Conservation (phyloP, 1,284 basidiomycete species). For the Apiotrichum montevideense region DNA sequence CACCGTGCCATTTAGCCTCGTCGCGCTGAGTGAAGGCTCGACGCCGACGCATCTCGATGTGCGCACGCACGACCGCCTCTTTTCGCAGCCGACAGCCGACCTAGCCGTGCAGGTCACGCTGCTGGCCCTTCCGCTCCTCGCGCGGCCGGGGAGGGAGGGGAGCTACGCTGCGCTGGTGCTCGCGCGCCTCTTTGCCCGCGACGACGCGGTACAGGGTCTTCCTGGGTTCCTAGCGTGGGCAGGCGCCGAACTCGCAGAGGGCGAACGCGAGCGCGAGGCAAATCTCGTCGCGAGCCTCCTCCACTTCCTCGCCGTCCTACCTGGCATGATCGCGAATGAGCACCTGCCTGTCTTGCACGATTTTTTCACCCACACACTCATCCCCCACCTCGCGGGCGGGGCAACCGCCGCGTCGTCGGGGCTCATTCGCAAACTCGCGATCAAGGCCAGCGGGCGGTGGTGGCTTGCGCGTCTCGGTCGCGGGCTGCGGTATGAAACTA, state of each 20-base stretch:
- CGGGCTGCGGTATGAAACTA: constrained; percentile 15
- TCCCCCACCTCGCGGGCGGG: constrained; percentile 37
- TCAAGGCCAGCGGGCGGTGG: constrained; percentile 44
- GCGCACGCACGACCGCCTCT: constrained; percentile 63
- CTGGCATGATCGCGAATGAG: constrained; percentile 26
- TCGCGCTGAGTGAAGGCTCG: constrained; percentile 55
- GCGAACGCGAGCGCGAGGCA: constrained; percentile 34
- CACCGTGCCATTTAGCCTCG: constrained; percentile 87
- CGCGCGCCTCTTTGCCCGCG: constrained; percentile 40
- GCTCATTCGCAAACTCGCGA: constrained; percentile 39
- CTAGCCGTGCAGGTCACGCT: constrained; percentile 54
- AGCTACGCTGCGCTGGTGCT: constrained; percentile 42
- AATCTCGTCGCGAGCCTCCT: constrained; percentile 33
- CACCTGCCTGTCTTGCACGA: constrained; percentile 31
- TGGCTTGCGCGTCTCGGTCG: constrained; percentile 37
- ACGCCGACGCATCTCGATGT: constrained; percentile 52
- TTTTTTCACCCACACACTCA: constrained; percentile 28
- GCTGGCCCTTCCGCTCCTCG: constrained; percentile 33
- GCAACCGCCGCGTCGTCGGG: constrained; percentile 36
- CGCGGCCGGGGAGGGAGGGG: constrained; percentile 42
- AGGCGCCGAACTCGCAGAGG: constrained; percentile 26
- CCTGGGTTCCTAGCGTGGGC: constrained; percentile 37
- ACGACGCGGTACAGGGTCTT: constrained; percentile 34
- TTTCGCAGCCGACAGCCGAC: constrained; percentile 56
- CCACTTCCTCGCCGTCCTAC: constrained; percentile 36